A percentile compares a stretch with the other conserved stretches of the same genome.
Conservation (phyloP, 2,329 filamentous ascomycete genomes). For the Bipolaris cookei region DNA sequence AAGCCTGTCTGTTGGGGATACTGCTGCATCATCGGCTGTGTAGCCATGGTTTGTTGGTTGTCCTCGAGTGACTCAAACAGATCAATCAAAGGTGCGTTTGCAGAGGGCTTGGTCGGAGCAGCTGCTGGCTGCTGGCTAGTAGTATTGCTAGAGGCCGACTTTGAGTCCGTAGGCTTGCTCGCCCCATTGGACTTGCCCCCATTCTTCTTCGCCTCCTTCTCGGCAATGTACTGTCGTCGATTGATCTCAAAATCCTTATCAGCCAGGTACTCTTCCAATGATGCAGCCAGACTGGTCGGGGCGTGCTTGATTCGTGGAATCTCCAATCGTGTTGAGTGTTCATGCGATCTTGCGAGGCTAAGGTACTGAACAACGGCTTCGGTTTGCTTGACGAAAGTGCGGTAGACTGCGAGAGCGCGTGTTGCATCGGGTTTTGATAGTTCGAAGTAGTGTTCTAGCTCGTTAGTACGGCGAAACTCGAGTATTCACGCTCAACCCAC, state of each 20-base stretch:
- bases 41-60: conserved; percentile 47
- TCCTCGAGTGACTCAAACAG: conserved; percentile 43
- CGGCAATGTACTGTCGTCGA: conserved; percentile 86
- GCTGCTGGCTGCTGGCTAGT: conserved; percentile 30
- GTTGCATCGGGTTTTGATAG: conserved; percentile 96
- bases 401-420: conserved; percentile 88
- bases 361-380: conserved; percentile 92
- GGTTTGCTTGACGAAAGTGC: conserved; percentile 88
- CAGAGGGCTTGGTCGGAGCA: conserved; percentile 23
- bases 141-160: conserved; percentile 36
- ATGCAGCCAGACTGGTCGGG: conserved; percentile 85
- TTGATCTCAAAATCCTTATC: conserved; percentile 96
- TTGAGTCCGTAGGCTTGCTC: conserved; percentile 48
- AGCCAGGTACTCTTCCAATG: conserved; percentile 91
- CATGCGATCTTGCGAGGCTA: conserved; percentile 83
- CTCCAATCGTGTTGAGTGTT: conserved; percentile 88
- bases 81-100: conserved; percentile 43
- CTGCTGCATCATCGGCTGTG: conserved; percentile 44
- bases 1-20: conserved; percentile 41
- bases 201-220: conserved; percentile 74
- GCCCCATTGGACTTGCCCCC: conserved; percentile 51
- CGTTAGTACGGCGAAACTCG: conserved; percentile 22
- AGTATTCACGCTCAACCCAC: conserved; percentile 57
- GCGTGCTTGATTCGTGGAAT: conserved; percentile 98
- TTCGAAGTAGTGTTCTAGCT: conserved; percentile 90